Evolutionary conservation across 1,284 basidiomycete species (phyloP).

Genomic region (Psilocybe mexicana): DNA sequence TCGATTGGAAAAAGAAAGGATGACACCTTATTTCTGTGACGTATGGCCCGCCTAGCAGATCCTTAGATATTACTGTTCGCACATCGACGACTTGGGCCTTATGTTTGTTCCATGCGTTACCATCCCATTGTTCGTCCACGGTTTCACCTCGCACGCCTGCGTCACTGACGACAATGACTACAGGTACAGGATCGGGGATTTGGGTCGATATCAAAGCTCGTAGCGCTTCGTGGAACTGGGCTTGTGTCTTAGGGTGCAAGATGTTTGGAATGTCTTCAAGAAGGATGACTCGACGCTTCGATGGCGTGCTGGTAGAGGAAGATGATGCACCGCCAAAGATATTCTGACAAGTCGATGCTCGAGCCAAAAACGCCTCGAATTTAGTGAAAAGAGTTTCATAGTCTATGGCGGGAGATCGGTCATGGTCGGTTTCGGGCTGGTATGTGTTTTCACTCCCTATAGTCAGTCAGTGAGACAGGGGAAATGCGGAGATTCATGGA

Average conservation of each 20-base stretch:
- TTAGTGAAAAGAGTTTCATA: conserved; percentile 71
- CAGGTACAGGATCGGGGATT: conserved; percentile 49
- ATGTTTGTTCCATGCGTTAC: conserved; percentile 43
- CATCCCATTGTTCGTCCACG: conserved; percentile 49
- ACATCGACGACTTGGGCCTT: conserved; percentile 64
- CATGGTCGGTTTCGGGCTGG: not conserved
- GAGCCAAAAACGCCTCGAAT: conserved; percentile 77
- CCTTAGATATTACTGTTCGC: conserved; percentile 63
- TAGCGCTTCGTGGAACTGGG: conserved; percentile 76
- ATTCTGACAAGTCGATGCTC: conserved; percentile 67
- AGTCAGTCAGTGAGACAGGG: not conserved
- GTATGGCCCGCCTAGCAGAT: conserved; percentile 60
- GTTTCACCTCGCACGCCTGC: conserved; percentile 74
- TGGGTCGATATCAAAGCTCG: conserved; percentile 51
- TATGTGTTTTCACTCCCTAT: not conserved
- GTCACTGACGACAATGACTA: conserved; percentile 87
- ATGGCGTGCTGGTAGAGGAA: conserved; percentile 14
- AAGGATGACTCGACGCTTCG: conserved; percentile 65
- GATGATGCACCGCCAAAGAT: conserved; percentile 41
- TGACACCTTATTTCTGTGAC: conserved; percentile 73
- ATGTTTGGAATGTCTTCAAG: conserved; percentile 94
- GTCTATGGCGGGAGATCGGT: conserved; percentile 29
- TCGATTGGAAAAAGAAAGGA: not conserved
- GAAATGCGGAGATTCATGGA: not conserved
- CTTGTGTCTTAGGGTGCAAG: conserved; percentile 70